phyloP scores from a whole-genome alignment of 179 eudicot species.

The Beta macrorhiza region DNA sequence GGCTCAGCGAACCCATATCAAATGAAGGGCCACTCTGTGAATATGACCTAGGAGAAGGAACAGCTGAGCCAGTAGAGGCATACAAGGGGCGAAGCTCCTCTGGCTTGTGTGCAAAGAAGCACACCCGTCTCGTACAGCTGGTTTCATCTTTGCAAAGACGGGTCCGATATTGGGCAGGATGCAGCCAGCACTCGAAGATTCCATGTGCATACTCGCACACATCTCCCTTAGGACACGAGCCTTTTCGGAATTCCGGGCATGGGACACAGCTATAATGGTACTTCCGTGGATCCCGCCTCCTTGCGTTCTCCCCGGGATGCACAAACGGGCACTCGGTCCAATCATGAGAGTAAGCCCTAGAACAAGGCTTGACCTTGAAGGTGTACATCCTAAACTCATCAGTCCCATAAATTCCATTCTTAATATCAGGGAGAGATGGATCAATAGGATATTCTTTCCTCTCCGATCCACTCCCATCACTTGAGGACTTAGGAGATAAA shows the following conservation, averaged over 20 bases:
- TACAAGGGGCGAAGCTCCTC: constrained; percentile 82
- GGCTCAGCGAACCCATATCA: constrained; percentile 53
- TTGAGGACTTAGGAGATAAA: constrained; percentile 30
- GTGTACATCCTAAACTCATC: constrained; percentile 88
- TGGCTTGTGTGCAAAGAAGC: constrained; percentile 80
- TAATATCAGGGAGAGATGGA: constrained; percentile 79
- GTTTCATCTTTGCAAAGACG: constrained; percentile 91
- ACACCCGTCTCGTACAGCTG: constrained; percentile 62
- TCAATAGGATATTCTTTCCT: constrained; percentile 83
- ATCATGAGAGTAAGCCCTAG: constrained; percentile 92
- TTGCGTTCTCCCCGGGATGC: constrained; percentile 92
- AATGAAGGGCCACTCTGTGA: constrained; percentile 41
- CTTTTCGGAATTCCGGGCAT: constrained; percentile 85
- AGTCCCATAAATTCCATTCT: constrained; percentile 69
- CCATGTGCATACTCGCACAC: constrained; percentile 90
- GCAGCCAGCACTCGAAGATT: constrained; percentile 91
- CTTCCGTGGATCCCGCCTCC: constrained; percentile 83
- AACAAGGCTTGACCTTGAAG: constrained; percentile 90
- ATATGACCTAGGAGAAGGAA: constrained; percentile 70
- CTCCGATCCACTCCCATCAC: constrained; percentile 45
- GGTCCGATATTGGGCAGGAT: constrained; percentile 87
- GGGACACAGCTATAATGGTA: constrained; percentile 86
- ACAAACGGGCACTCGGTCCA: constrained; percentile 98
- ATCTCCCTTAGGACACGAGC: constrained; percentile 66
- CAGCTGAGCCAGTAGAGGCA: constrained; percentile 82